Conservation (phyloP, 2,329 filamentous ascomycete genomes). For the Cryoendolithus antarcticus region DNA sequence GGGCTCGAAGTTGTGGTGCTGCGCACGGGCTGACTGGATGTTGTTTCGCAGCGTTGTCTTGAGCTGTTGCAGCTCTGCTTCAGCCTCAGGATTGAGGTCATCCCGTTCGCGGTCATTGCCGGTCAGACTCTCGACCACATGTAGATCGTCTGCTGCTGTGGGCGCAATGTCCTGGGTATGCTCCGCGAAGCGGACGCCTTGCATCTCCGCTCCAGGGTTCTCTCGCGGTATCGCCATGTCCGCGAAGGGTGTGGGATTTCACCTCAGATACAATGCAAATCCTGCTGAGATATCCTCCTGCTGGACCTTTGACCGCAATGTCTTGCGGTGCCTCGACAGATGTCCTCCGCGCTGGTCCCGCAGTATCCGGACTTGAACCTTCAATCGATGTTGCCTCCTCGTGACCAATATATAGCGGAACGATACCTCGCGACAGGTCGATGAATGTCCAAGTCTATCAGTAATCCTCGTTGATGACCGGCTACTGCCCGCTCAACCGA, state of each 20-base stretch:
- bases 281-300: no score
- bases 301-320: no score
- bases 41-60: conserved; percentile 61
- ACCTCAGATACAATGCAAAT: no score
- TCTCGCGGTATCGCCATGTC: conserved; percentile 9
- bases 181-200: conserved; percentile 59
- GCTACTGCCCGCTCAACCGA: no score
- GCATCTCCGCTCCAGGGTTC: conserved; percentile 13
- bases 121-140: conserved; percentile 16
- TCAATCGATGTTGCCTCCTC: no score
- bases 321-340: no score
- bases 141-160: conserved; percentile 20
- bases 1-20: conserved; percentile 80
- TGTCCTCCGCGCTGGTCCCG: no score
- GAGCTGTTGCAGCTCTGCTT: conserved; percentile 52
- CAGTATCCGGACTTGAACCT: no score
- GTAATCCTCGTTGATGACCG: no score
- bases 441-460: no score
- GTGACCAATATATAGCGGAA: no score
- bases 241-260: neutral
- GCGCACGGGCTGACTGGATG: conserved; percentile 71
- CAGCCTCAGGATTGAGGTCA: conserved; percentile 28
- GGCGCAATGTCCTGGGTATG: conserved; percentile 58
- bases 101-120: conserved; percentile 13
- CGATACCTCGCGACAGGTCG: no score